These are phyloP conservation scores for Coemansia sp. DNA, from an alignment of 192 early-diverging fungal species.

Conservation along the genomic window DNA sequence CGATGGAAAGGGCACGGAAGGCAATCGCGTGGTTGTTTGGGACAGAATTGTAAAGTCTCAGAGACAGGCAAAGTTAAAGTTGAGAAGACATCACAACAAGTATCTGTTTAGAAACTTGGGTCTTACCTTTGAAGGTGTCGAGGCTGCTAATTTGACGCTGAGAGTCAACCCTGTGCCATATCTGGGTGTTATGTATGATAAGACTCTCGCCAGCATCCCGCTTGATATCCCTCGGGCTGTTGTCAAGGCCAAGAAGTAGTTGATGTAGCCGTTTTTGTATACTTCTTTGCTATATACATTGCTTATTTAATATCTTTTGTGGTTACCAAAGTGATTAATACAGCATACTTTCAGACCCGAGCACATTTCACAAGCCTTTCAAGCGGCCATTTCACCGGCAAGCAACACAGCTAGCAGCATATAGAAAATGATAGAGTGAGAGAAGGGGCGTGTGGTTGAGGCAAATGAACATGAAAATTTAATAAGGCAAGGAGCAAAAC, in stretches of 20 bases:
- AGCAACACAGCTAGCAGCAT: too few relatives aligned
- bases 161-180: slow-evolving; percentile 49
- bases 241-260: background rate
- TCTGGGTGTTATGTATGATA: slow-evolving; percentile 50
- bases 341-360: too few relatives aligned
- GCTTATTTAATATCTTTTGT: too few relatives aligned
- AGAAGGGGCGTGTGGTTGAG: too few relatives aligned
- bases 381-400: too few relatives aligned
- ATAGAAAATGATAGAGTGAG: background rate
- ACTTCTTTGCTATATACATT: too few relatives aligned
- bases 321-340: too few relatives aligned
- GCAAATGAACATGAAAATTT: background rate
- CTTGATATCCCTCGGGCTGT: slow-evolving; percentile 28
- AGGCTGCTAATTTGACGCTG: slow-evolving; percentile 41
- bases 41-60: slow-evolving; percentile 40
- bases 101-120: slow-evolving; percentile 41
- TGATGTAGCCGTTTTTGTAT: background rate
- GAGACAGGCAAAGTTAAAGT: slow-evolving; percentile 37
- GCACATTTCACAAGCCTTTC: too few relatives aligned
- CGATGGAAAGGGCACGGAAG: slow-evolving; percentile 14
- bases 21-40: slow-evolving; percentile 46
- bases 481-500: background rate
- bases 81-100: slow-evolving; percentile 51
- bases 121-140: slow-evolving; percentile 30
- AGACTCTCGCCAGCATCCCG: slow-evolving; percentile 28